Base-by-base conservation (phyloP, 306 rosid species). In the Lathyrus aphaca region DNA sequence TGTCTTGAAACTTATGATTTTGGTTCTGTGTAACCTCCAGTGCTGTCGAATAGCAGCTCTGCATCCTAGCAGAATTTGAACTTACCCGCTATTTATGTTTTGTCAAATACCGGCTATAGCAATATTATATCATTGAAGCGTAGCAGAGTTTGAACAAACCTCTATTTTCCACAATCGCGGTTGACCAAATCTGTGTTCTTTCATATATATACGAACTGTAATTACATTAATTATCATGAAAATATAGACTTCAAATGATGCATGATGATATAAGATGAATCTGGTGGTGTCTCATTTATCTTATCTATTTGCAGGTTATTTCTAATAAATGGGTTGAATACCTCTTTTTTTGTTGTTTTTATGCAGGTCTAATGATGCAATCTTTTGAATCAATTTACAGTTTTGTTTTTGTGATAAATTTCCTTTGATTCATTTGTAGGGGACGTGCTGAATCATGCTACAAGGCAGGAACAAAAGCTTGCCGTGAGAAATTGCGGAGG, bases 401-500 rank as follows among this genome's bases (percentile, higher is more conserved):
- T 45, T 64, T 32, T 3, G 10, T 43, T 64, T 72, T 25, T 25
- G 21, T 74, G 68, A 42, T 79, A 9, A 54, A 44, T 64, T 49
- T 81, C 38, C 30, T 74, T 55, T 7, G 12, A 25, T 27, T 67
- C 8, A 13, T 59, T 76, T 57, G 46, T 70, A 91, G 99, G 84
- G 83, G 75, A 13, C 92, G 88, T 14, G 44, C 77, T 19, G 84
- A 69, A 51, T 79, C 92, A 38, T 82, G 82, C 70, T 12, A 80
- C 72, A 80, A 81, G 75, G 79, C 87, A 4, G 82, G 85, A 32
- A 77, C 89, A n/a, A 91, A 94, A 81, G 96, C 97, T 48, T 84
- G 89, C 81, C 97, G 95, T 4, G 99, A 91, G 89, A 91, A 78
- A 76, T 69, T 87, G 89, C 85, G 99, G 66, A 84, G 97, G 82